phyloP scores from a whole-genome alignment of 2,329 filamentous ascomycete species.

The Colletotrichum tofieldiae region DNA sequence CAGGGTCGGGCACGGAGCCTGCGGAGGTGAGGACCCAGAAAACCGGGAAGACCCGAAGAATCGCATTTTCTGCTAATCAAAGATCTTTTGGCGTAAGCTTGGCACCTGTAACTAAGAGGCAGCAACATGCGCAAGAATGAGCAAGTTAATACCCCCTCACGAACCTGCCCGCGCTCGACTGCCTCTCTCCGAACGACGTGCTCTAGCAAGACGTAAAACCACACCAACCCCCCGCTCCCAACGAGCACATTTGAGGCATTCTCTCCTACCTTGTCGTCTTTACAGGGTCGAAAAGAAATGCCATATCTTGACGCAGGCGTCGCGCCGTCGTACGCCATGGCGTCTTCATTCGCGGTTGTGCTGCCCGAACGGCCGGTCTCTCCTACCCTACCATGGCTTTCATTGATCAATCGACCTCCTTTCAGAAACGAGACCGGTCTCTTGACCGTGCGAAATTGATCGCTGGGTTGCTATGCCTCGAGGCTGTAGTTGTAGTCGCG shows the following conservation, averaged over 20 bases:
- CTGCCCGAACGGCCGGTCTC: not conserved
- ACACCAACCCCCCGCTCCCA: not conserved
- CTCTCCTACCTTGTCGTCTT: not conserved
- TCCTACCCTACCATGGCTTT: too few relatives aligned
- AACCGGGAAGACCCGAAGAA: not conserved
- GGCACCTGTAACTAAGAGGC: not conserved
- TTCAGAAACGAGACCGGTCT: not conserved
- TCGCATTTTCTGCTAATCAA: not conserved
- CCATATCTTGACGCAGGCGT: not conserved
- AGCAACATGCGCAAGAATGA: conserved; percentile 39
- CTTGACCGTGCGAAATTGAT: not conserved
- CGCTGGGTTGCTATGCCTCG: conserved; percentile 40
- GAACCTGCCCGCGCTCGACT: not conserved
- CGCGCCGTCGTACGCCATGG: conserved; percentile 4
- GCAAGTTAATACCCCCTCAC: conserved; percentile 39
- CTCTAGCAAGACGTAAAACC: not conserved
- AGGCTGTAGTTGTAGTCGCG: conserved; percentile 40
- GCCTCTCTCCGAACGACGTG: not conserved
- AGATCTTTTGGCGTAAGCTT: not conserved
- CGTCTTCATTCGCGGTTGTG: not conserved
- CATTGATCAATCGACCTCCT: not conserved
- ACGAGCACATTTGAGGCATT: conserved; percentile 29
- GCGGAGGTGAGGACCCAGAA: too few relatives aligned
- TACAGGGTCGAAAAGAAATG: not conserved
- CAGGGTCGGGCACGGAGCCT: not conserved